phyloP scores from a whole-genome alignment of 2,329 filamentous ascomycete species.

The Cadophora gregata region DNA sequence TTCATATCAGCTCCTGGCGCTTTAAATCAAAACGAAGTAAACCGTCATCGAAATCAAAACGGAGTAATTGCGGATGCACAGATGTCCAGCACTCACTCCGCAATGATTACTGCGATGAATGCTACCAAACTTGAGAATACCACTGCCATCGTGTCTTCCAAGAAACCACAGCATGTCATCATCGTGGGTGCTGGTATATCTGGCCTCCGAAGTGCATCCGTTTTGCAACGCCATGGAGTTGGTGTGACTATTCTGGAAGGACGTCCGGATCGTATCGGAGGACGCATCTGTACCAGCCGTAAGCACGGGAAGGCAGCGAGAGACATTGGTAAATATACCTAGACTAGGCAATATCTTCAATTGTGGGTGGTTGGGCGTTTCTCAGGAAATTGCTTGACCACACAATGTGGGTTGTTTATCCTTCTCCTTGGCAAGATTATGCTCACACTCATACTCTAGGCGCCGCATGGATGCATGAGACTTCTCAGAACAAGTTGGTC shows the following conservation, averaged over 20 bases:
- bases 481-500: conserved; percentile 51
- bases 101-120: conserved; percentile 22
- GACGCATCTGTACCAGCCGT: conserved; percentile 50
- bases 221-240: conserved; percentile 58
- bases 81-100: conserved; percentile 22
- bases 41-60: conserved; percentile 35
- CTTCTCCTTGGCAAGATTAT: conserved; percentile 36
- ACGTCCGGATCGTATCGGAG: conserved; percentile 57
- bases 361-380: conserved; percentile 41
- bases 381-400: conserved; percentile 33
- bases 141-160: conserved; percentile 19
- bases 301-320: conserved; percentile 45
- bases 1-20: conserved; percentile 41
- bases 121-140: conserved; percentile 29
- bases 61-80: conserved; percentile 31
- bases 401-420: conserved; percentile 43
- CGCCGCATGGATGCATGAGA: conserved; percentile 54
- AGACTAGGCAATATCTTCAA: conserved; percentile 42
- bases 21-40: conserved; percentile 42
- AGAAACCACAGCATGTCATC: conserved; percentile 50
- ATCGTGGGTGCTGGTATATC: conserved; percentile 63
- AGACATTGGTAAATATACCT: conserved; percentile 50
- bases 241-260: conserved; percentile 62
- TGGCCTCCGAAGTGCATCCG: conserved; percentile 60
- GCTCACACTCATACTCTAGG: conserved; percentile 43